phyloP scores from a whole-genome alignment of 371 early-diverging fungal species.

The Lichtheimia hyalospora region DNA sequence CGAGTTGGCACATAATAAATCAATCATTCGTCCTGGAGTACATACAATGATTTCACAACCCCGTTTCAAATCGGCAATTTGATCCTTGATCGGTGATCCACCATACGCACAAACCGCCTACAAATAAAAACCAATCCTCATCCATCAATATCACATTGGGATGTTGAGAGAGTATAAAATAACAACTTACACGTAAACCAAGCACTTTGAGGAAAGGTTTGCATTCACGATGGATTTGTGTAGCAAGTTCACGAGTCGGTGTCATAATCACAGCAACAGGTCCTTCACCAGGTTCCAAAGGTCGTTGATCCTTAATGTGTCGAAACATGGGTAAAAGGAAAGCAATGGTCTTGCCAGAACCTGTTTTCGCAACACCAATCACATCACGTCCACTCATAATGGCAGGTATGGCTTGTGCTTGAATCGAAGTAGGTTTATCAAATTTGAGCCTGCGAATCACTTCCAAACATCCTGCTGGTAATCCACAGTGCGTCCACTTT shows the following conservation, averaged over 20 bases:
- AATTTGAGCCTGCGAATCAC: constrained; percentile 84
- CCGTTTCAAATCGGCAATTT: constrained; percentile 96
- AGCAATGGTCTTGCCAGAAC: constrained; percentile 97
- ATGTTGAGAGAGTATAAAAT: not conserved
- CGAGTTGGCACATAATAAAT: constrained; percentile 94
- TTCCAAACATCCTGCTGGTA: constrained; percentile 70
- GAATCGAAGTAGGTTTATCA: constrained; percentile 92
- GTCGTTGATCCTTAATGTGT: constrained; percentile 95
- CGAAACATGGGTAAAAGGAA: constrained; percentile 96
- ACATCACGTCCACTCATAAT: constrained; percentile 97
- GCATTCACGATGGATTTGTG: constrained; percentile 96
- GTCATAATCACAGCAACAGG: constrained; percentile 97
- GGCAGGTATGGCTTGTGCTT: constrained; percentile 98
- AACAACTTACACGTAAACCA: constrained; percentile 52
- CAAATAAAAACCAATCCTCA: not conserved
- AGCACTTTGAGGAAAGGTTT: constrained; percentile 84
- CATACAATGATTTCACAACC: constrained; percentile 99
- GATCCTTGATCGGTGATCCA: constrained; percentile 96
- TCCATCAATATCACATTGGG: not conserved
- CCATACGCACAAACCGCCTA: constrained; percentile 97
- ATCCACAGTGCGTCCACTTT: constrained; percentile 96
- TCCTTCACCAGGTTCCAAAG: constrained; percentile 83
- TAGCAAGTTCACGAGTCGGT: constrained; percentile 98
- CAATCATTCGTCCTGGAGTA: constrained; percentile 99
- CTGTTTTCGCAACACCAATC: constrained; percentile 99